These are phyloP conservation scores for Aspergillus cristatus DNA, from an alignment of 495 filamentous ascomycete genomes.

Conservation along the genomic window DNA sequence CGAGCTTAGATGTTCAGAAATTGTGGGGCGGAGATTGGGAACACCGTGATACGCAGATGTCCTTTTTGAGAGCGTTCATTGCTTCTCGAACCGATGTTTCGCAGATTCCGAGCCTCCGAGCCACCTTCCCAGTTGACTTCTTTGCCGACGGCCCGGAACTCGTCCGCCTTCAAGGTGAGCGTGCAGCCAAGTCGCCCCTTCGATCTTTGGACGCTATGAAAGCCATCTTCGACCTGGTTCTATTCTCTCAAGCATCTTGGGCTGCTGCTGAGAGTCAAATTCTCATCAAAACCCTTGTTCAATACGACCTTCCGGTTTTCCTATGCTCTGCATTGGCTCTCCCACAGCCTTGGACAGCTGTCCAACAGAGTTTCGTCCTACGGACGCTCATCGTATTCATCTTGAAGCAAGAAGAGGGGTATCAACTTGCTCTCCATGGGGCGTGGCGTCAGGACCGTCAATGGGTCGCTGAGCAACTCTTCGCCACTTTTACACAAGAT, in stretches of 20 bases:
- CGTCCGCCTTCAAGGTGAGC: slow-evolving; percentile 59
- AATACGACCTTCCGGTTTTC: slow-evolving; percentile 54
- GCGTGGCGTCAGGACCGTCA: slow-evolving; percentile 79
- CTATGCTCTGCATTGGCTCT: slow-evolving; percentile 66
- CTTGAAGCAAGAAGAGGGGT: slow-evolving; percentile 52
- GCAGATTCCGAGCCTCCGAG: slow-evolving; percentile 69
- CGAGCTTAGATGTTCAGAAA: slow-evolving; percentile 62
- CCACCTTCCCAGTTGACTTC: slow-evolving; percentile 66
- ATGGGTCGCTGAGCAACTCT: slow-evolving; percentile 71
- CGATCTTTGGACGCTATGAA: slow-evolving; percentile 81
- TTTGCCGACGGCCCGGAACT: slow-evolving; percentile 63
- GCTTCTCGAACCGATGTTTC: slow-evolving; percentile 70
- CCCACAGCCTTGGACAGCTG: slow-evolving; percentile 53
- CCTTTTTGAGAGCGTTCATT: slow-evolving; percentile 76
- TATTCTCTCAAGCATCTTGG: slow-evolving; percentile 56
- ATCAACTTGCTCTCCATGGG: slow-evolving; percentile 78
- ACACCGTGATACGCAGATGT: slow-evolving; percentile 75
- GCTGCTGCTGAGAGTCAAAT: slow-evolving; percentile 57
- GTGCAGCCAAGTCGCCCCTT: slow-evolving; percentile 74
- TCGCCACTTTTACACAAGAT: slow-evolving; percentile 68
- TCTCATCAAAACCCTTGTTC: slow-evolving; percentile 41
- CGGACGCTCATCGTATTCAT: slow-evolving; percentile 55
- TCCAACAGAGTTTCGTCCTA: slow-evolving; percentile 54
- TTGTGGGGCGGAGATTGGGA: slow-evolving; percentile 92
- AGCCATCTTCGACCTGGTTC: slow-evolving; percentile 68